These are phyloP conservation scores for Tilletiopsis washingtonensis DNA, from an alignment of 1,284 basidiomycete genomes.

Conservation along the genomic window DNA sequence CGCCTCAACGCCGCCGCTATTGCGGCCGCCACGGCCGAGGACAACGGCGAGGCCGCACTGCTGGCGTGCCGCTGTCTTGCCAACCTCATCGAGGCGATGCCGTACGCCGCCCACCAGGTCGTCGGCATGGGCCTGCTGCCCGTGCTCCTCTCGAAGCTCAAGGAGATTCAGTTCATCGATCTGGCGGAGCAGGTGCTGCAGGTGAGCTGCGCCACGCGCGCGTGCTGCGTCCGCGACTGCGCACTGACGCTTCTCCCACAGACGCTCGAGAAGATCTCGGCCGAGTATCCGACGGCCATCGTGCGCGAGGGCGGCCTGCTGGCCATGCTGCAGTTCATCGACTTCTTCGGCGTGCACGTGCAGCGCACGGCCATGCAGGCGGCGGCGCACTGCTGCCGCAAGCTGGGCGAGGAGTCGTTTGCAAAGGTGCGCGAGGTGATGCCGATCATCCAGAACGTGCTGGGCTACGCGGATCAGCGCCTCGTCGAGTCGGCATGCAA, in stretches of 20 bases:
- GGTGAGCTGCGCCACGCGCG: constrained; percentile 7
- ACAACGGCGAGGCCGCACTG: constrained; percentile 36
- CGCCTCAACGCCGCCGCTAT: constrained; percentile 22
- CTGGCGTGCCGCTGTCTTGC: constrained; percentile 47
- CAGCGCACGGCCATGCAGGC: constrained; percentile 44
- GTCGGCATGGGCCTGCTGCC: constrained; percentile 38
- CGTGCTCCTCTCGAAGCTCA: constrained; percentile 39
- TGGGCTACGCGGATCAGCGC: constrained; percentile 40
- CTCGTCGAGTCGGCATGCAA: constrained; percentile 44
- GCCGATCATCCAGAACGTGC: constrained; percentile 41
- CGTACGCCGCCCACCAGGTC: constrained; percentile 39
- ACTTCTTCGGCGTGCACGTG: constrained; percentile 47
- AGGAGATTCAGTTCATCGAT: constrained; percentile 46
- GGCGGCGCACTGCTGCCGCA: constrained; percentile 42
- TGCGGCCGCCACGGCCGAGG: constrained; percentile 30
- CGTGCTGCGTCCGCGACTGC: neutral
- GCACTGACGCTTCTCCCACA: neutral
- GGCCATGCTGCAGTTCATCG: constrained; percentile 44
- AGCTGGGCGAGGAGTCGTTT: constrained; percentile 27
- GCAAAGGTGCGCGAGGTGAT: constrained; percentile 25
- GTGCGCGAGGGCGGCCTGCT: constrained; percentile 41
- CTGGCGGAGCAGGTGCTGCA: constrained; percentile 46
- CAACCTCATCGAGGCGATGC: constrained; percentile 46
- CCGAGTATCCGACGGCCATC: constrained; percentile 36
- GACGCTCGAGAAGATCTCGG: constrained; percentile 44